These are phyloP conservation scores for Chondrus crispus DNA, from an alignment of 23 red algal genomes.

Conservation along the genomic window DNA sequence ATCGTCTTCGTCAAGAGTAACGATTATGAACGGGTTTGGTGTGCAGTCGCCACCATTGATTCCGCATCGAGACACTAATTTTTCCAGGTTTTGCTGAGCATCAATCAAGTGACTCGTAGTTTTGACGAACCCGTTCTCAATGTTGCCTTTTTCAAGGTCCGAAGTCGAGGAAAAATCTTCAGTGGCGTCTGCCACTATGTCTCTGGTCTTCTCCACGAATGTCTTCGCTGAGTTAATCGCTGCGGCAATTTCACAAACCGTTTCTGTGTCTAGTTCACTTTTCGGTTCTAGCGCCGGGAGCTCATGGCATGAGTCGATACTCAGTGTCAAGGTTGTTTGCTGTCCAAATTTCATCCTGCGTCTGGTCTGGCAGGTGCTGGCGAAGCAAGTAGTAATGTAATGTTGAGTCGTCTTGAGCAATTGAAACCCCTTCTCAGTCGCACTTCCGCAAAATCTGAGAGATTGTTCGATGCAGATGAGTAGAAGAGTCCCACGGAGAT, in stretches of 20 bases:
- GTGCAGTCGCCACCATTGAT: neutral
- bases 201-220: neutral
- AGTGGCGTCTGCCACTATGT: neutral
- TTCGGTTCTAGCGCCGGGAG: neutral
- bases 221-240: neutral
- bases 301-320: neutral
- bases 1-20: neutral
- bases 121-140: neutral
- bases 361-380: too few species aligned
- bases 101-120: neutral
- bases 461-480: too few species aligned
- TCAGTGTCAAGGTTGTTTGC: neutral
- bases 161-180: neutral
- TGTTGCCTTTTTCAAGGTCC: neutral
- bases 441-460: too few species aligned
- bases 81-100: neutral
- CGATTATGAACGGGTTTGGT: neutral
- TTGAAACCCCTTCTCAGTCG: too few species aligned
- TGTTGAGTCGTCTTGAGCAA: too few species aligned
- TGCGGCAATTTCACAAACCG: neutral
- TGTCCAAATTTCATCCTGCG: neutral
- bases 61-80: neutral
- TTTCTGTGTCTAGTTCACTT: neutral
- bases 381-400: too few species aligned
- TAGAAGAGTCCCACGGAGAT: too few species aligned